Evolutionary conservation across 2,329 filamentous ascomycete genomes (phyloP).

Genomic region (Colletotrichum horii): DNA sequence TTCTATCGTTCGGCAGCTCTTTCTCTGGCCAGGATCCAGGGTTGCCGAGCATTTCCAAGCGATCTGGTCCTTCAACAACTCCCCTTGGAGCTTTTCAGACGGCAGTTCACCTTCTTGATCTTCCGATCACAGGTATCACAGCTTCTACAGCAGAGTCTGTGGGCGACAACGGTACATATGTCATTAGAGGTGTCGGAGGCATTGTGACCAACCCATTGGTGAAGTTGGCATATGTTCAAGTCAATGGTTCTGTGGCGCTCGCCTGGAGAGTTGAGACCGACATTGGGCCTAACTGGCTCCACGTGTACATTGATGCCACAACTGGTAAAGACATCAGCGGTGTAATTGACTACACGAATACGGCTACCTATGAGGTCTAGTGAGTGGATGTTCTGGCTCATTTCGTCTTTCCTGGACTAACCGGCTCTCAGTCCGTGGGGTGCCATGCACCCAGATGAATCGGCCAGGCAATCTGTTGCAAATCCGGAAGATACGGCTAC

Average conservation of each 20-base stretch:
- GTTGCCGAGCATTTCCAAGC: background rate
- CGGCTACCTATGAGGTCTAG: background rate
- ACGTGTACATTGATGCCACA: background rate
- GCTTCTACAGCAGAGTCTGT: background rate
- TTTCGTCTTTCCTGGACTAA: background rate
- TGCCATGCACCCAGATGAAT: background rate
- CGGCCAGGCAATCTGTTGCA: background rate
- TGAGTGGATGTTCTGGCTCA: accelerated
- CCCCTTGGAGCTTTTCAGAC: background rate
- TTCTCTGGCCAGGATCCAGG: background rate
- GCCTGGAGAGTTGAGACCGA: background rate
- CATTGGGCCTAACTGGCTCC: background rate
- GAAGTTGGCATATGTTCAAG: background rate
- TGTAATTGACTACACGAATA: background rate
- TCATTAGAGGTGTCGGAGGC: accelerated
- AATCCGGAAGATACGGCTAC: background rate
- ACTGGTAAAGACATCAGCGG: background rate
- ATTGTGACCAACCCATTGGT: background rate
- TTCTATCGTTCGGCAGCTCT: background rate
- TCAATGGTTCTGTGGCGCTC: background rate
- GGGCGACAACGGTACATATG: accelerated
- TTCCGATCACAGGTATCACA: background rate
- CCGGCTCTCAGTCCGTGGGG: background rate
- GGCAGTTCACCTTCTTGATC: background rate
- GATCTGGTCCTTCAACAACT: accelerated